phyloP scores from a whole-genome alignment of 768 basidiomycete genomes.

The Boletellus ananas region DNA sequence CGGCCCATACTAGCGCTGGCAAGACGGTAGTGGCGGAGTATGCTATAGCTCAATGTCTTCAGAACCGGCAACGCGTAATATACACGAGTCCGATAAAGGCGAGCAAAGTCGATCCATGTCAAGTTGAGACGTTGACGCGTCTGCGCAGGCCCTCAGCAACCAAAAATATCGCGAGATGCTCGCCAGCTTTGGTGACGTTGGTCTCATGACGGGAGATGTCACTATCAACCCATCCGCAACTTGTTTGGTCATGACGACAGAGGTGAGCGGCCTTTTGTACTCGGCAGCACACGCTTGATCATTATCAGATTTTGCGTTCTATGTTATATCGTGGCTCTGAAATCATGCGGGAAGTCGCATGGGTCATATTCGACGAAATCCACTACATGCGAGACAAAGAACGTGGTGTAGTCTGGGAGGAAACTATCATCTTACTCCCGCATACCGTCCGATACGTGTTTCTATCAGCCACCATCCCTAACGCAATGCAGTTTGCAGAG shows the following conservation, averaged over 20 bases:
- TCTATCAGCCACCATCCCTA: constrained; percentile 97
- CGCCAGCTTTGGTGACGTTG: constrained; percentile 96
- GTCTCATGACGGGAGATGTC: constrained; percentile 98
- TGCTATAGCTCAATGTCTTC: constrained; percentile 94
- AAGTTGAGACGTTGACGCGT: constrained; percentile 11
- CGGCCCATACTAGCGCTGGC: constrained; percentile 97
- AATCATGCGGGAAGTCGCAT: constrained; percentile 99
- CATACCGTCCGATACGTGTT: constrained; percentile 97
- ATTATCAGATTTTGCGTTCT: constrained; percentile 83
- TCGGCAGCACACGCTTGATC: not conserved
- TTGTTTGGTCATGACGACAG: constrained; percentile 99
- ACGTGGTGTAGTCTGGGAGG: constrained; percentile 99
- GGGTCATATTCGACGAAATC: constrained; percentile 99
- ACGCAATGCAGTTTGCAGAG: constrained; percentile 98
- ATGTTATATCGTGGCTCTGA: constrained; percentile 99
- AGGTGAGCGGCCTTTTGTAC: constrained; percentile 46
- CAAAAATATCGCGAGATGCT: constrained; percentile 99
- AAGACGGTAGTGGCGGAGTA: constrained; percentile 99
- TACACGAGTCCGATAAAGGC: constrained; percentile 99
- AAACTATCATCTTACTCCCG: constrained; percentile 95
- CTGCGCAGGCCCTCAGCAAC: constrained; percentile 85
- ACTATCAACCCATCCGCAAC: constrained; percentile 97
- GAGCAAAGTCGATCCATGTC: constrained; percentile 31
- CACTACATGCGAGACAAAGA: constrained; percentile 99
- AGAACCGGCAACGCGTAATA: constrained; percentile 92